Evolutionary conservation across 1,139 yeast species (phyloP).

Genomic region (Yamadazyma oceani): DNA sequence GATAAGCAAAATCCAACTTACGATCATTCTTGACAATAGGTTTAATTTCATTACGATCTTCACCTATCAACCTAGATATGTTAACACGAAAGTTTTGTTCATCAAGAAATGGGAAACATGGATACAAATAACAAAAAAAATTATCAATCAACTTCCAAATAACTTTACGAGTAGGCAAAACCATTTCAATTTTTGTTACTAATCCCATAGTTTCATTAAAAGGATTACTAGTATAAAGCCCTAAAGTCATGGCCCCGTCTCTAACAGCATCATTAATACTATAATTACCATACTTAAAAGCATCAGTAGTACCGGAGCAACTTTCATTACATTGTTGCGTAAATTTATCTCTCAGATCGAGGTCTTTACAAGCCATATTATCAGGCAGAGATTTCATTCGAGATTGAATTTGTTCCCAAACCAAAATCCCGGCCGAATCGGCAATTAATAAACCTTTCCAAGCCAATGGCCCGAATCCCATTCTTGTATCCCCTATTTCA

Average conservation of each 20-base stretch:
- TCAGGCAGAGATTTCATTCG: neutral
- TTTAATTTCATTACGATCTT: conserved; percentile 16
- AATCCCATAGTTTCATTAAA: conserved; percentile 28
- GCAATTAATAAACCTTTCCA: neutral
- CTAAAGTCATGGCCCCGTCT: conserved; percentile 5
- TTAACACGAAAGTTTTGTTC: conserved; percentile 29
- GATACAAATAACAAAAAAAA: conserved; percentile 43
- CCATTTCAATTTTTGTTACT: conserved; percentile 35
- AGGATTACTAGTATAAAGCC: conserved; percentile 9
- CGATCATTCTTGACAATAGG: conserved; percentile 20
- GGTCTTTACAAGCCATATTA: neutral
- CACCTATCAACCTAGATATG: conserved; percentile 25
- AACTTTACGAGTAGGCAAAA: conserved; percentile 42
- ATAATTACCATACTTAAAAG: conserved; percentile 2
- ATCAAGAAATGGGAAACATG: conserved; percentile 47
- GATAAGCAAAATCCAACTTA: conserved; percentile 29
- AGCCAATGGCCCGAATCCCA: neutral
- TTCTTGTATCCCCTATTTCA: neutral
- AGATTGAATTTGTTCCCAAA: neutral
- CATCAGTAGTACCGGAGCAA: neutral
- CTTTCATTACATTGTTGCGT: neutral
- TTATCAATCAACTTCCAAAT: conserved; percentile 47
- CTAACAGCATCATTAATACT: conserved; percentile 2
- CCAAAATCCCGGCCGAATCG: neutral
- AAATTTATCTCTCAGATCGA: neutral